A percentile compares a stretch with the other conserved stretches of the same genome.
Conservation (phyloP, 768 basidiomycete genomes). For the Rhizopogon roseolus region DNA sequence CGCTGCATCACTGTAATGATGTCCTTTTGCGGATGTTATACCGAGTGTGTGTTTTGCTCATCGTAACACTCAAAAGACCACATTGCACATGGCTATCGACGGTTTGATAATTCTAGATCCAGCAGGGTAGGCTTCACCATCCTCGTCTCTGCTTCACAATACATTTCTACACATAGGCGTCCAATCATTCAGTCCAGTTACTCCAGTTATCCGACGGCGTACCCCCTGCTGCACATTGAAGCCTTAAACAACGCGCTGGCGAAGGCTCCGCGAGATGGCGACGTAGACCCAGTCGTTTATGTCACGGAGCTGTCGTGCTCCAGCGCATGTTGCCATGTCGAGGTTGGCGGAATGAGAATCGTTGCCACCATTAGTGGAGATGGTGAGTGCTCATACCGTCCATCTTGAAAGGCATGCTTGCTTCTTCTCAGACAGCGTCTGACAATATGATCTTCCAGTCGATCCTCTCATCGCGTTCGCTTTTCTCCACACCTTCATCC, state of each 20-base stretch:
- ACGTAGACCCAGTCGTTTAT: constrained; percentile 73
- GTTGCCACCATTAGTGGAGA: constrained; percentile 82
- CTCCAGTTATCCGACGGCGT: constrained; percentile 68
- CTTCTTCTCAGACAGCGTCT: not conserved
- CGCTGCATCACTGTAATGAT: not conserved
- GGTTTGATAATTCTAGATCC: constrained; percentile 77
- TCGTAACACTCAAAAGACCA: not conserved
- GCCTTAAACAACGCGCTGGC: constrained; percentile 71
- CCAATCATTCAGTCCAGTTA: constrained; percentile 92
- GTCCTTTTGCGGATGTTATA: not conserved
- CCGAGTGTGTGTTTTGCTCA: not conserved
- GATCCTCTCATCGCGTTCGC: constrained; percentile 89
- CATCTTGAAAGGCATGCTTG: not conserved
- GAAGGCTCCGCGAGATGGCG: constrained; percentile 45
- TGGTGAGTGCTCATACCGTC: constrained; percentile 44
- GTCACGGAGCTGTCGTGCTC: constrained; percentile 43
- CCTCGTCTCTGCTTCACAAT: constrained; percentile 8
- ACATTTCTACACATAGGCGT: constrained; percentile 34
- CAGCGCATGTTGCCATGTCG: constrained; percentile 83
- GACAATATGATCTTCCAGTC: constrained; percentile 38
- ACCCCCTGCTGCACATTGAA: constrained; percentile 84
- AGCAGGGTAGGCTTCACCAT: constrained; percentile 49
- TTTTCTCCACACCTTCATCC: constrained; percentile 80
- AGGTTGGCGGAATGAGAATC: constrained; percentile 69
- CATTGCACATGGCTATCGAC: constrained; percentile 62